Conservation (phyloP, 768 basidiomycete genomes). For the Hygrophorus russula region DNA sequence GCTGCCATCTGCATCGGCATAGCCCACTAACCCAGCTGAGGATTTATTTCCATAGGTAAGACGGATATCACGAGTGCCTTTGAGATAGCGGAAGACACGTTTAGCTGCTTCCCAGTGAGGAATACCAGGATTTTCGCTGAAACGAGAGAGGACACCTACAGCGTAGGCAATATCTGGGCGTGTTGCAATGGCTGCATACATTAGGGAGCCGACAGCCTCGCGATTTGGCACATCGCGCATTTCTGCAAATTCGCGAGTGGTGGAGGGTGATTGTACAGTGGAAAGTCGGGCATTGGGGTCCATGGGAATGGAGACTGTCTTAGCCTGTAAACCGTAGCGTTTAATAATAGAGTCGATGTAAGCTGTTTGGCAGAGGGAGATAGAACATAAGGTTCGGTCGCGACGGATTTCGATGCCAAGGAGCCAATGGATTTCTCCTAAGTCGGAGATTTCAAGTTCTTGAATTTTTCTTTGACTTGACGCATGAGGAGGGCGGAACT, state of each 20-base stretch:
- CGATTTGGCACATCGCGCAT: conserved; percentile 10
- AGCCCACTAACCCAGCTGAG: conserved; percentile 11
- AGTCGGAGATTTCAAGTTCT: conserved; percentile 13
- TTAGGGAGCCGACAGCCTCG: conserved; percentile 14
- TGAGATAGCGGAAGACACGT: conserved; percentile 11
- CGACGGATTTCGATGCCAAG: conserved; percentile 11
- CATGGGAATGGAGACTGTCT: conserved; percentile 13
- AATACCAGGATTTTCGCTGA: conserved; percentile 16
- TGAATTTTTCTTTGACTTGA: conserved; percentile 15
- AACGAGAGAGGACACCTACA: conserved; percentile 15
- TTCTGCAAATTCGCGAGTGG: conserved; percentile 1
- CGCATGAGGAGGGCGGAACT: conserved; percentile 9
- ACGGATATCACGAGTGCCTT: conserved; percentile 5
- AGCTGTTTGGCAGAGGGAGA: conserved; percentile 18
- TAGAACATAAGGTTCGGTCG: conserved; percentile 8
- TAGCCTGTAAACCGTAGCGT: conserved; percentile 10
- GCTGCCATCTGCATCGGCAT: conserved; percentile 14
- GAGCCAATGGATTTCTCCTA: conserved; percentile 11
- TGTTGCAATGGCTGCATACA: conserved; percentile 15
- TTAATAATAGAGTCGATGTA: conserved; percentile 16
- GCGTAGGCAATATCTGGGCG: conserved; percentile 17
- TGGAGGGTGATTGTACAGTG: conserved; percentile 6
- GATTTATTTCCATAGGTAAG: conserved; percentile 8
- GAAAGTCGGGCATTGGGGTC: conserved; percentile 8
- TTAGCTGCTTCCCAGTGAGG: conserved; percentile 16